Evolutionary conservation across 345 rosid genomes (phyloP).

Genomic region (Ailanthus altissimus): DNA sequence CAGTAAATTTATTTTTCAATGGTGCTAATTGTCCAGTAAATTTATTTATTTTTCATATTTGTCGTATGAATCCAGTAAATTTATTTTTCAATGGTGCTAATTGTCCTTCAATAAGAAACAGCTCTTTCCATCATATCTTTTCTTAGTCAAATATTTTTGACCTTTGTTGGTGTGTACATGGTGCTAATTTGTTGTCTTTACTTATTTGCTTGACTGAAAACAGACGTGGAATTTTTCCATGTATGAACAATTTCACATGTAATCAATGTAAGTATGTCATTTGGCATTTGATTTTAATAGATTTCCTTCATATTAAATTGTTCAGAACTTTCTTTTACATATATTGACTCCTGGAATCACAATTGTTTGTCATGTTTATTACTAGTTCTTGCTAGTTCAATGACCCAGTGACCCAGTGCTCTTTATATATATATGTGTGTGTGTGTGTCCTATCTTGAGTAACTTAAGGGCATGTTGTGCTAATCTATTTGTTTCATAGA

Average conservation of each 20-base stretch:
- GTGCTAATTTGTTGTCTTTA: neutral
- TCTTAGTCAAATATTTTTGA: constrained; percentile 4
- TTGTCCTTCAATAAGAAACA: neutral
- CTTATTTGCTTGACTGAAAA: neutral
- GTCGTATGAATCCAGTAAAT: neutral
- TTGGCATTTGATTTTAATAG: neutral
- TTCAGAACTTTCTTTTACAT: constrained; percentile 1
- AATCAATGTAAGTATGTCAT: constrained; percentile 37
- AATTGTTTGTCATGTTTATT: neutral
- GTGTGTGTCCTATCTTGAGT: neutral
- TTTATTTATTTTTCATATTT: neutral
- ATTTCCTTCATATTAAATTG: neutral
- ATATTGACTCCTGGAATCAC: neutral
- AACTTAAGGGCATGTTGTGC: neutral
- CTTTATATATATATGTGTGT: too few species aligned
- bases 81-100: neutral
- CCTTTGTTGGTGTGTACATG: neutral
- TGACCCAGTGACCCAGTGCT: neutral
- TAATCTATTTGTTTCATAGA: constrained; percentile 3
- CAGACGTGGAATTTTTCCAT: constrained; percentile 38
- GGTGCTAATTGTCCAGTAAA: neutral
- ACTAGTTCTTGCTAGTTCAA: neutral
- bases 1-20: neutral
- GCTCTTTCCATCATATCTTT: neutral
- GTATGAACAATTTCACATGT: constrained; percentile 41